phyloP scores from a whole-genome alignment of 768 basidiomycete genomes.

The Rhizopogon vesiculosus region DNA sequence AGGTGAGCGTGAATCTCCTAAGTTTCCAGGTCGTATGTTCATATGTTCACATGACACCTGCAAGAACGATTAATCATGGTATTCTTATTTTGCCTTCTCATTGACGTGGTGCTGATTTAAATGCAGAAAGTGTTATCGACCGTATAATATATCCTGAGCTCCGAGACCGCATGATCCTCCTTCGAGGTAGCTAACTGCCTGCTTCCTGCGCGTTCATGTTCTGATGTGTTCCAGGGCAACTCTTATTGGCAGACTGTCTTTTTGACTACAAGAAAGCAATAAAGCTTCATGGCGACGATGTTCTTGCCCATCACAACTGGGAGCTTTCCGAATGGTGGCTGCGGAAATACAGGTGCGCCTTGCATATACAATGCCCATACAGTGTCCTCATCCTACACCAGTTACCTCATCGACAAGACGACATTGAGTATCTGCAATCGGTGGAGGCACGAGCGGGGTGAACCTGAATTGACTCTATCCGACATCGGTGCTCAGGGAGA shows the following conservation, averaged over 20 bases:
- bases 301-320: constrained; percentile 87
- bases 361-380: neutral
- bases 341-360: constrained; percentile 65
- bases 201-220: constrained; percentile 4
- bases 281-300: constrained; percentile 86
- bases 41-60: constrained; percentile 3
- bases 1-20: constrained; percentile 36
- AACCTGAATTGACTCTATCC: constrained; percentile 57
- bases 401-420: constrained; percentile 73
- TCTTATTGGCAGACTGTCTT: constrained; percentile 76
- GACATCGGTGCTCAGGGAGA: constrained; percentile 42
- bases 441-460: constrained; percentile 86
- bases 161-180: constrained; percentile 85
- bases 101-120: constrained; percentile 7
- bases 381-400: constrained; percentile 24
- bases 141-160: constrained; percentile 85
- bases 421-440: constrained; percentile 72
- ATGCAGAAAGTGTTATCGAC: constrained; percentile 84
- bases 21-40: neutral
- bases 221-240: constrained; percentile 47
- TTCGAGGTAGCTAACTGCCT: constrained; percentile 55
- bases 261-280: constrained; percentile 65
- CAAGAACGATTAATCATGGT: constrained; percentile 83
- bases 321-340: constrained; percentile 85
- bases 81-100: constrained; percentile 13